A percentile compares a stretch with the other conserved stretches of the same genome.
Conservation (phyloP, 2,329 filamentous ascomycete species). For the Fusarium xylarioides region DNA sequence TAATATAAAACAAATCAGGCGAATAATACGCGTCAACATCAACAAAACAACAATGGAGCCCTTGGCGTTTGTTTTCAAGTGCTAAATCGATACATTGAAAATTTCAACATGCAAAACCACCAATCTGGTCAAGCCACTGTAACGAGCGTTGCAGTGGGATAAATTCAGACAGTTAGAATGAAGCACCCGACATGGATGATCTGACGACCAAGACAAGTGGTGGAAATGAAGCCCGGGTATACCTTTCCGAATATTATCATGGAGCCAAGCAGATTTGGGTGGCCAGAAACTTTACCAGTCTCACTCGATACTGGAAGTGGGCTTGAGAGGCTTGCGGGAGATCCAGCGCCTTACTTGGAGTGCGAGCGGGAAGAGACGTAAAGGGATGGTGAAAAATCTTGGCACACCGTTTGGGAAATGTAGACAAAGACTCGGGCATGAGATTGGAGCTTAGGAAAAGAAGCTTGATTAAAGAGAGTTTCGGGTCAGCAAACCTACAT, state of each 20-base stretch:
- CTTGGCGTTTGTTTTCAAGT: not conserved
- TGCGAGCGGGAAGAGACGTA: constrained; percentile 7
- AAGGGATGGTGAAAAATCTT: constrained; percentile 3
- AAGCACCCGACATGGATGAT: constrained; percentile 15
- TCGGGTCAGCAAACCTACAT: not conserved
- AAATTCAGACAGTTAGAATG: constrained; percentile 2
- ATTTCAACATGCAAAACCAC: not conserved
- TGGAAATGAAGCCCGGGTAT: constrained; percentile 41
- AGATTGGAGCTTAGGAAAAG: not conserved
- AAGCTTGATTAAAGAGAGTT: constrained; percentile 1
- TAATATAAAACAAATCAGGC: not conserved
- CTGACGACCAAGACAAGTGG: constrained; percentile 20
- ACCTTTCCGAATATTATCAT: constrained; percentile 6
- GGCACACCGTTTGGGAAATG: constrained; percentile 1
- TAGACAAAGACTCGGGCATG: not conserved
- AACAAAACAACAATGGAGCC: not conserved
- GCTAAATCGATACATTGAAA: not conserved
- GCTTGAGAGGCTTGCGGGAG: constrained; percentile 25
- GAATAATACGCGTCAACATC: not conserved
- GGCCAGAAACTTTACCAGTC: constrained; percentile 13
- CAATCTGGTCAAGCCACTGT: not conserved
- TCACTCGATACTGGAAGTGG: not conserved
- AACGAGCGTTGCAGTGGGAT: not conserved
- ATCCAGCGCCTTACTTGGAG: constrained; percentile 4
- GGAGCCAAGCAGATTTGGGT: not conserved